phyloP scores from a whole-genome alignment of 2,329 filamentous ascomycete species.

The Clonostachys chloroleuca region DNA sequence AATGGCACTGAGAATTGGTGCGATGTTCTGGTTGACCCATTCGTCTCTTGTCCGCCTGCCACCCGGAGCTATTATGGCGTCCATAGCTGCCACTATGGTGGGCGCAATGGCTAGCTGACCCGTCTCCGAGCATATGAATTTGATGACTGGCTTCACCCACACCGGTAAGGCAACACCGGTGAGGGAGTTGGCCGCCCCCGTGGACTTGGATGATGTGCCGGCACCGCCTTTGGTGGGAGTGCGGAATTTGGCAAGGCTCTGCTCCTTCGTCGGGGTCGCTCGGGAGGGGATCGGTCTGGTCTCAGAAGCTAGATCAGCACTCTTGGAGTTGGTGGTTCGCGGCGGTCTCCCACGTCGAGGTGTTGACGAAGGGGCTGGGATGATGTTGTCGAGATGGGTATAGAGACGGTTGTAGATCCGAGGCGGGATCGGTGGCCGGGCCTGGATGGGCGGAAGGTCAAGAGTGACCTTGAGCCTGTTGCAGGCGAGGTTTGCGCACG shows the following conservation, averaged over 20 bases:
- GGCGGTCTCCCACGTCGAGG: constrained; percentile 25
- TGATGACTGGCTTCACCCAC: constrained; percentile 68
- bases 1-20: constrained; percentile 54
- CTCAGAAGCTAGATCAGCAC: constrained; percentile 11
- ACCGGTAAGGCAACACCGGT: constrained; percentile 35
- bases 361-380: constrained; percentile 39
- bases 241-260: constrained; percentile 35
- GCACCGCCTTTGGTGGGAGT: constrained; percentile 17
- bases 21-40: constrained; percentile 42
- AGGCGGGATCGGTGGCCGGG: constrained; percentile 73
- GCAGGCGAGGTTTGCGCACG: constrained; percentile 85
- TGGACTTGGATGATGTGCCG: constrained; percentile 37
- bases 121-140: constrained; percentile 58
- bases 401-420: constrained; percentile 82
- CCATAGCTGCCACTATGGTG: constrained; percentile 71
- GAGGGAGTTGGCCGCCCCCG: constrained; percentile 9
- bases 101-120: constrained; percentile 59
- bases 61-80: constrained; percentile 42
- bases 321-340: constrained; percentile 10
- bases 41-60: constrained; percentile 40
- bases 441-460: constrained; percentile 71
- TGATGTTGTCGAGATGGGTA: constrained; percentile 69
- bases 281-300: constrained; percentile 29
- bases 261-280: constrained; percentile 40
- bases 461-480: constrained; percentile 76